A percentile compares a stretch with the other conserved stretches of the same genome.
phyloP scores from a whole-genome alignment of 305 asterid genomes.

The Fraxinus latifolia region DNA sequence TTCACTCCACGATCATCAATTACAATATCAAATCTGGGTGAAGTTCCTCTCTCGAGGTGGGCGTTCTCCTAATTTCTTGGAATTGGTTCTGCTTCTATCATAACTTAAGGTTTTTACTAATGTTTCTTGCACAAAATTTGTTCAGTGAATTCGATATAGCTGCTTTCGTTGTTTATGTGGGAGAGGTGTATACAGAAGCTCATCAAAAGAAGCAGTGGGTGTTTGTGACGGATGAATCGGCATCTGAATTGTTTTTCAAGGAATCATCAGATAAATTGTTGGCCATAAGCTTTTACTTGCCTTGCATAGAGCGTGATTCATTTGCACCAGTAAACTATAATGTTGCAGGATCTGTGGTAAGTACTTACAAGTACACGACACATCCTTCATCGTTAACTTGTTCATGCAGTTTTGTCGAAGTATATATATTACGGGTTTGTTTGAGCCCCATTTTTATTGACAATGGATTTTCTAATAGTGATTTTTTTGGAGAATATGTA shows the following conservation, averaged over 20 bases:
- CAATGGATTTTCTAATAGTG: neutral
- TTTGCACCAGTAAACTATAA: conserved; percentile 52
- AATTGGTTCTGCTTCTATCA: conserved; percentile 24
- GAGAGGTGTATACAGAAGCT: conserved; percentile 62
- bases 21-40: conserved; percentile 60
- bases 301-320: conserved; percentile 41
- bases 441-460: neutral
- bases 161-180: conserved; percentile 72
- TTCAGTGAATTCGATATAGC: conserved; percentile 89
- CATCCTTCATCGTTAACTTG: neutral
- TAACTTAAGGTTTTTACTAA: conserved; percentile 15
- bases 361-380: conserved; percentile 12
- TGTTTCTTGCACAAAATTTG: conserved; percentile 30
- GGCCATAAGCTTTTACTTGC: conserved; percentile 72
- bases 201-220: conserved; percentile 85
- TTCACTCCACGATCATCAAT: conserved; percentile 68
- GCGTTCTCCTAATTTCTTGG: conserved; percentile 22
- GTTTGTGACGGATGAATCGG: conserved; percentile 75
- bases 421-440: neutral
- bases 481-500: neutral
- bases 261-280: conserved; percentile 51
- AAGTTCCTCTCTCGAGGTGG: conserved; percentile 74
- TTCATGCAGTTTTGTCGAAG: neutral
- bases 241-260: conserved; percentile 28
- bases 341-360: conserved; percentile 73